These are phyloP conservation scores for Globisporangium echinulatum DNA, from an alignment of 352 stramenopile genomes.

Conservation along the genomic window DNA sequence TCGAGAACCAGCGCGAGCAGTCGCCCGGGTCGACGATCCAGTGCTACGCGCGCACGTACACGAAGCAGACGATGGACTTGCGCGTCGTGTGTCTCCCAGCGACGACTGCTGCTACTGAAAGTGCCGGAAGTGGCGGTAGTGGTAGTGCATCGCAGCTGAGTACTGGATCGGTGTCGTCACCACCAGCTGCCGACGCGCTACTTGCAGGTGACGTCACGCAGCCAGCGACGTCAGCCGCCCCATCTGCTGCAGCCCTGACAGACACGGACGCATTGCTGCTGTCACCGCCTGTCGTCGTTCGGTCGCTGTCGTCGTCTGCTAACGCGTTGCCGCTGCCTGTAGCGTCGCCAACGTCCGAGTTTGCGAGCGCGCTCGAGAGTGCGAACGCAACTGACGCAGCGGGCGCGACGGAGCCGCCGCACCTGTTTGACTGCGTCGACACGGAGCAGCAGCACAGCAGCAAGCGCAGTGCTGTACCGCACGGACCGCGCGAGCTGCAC, in stretches of 20 bases:
- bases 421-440: slow-evolving; percentile 8
- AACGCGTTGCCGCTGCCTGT: slow-evolving; percentile 2
- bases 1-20: slow-evolving; percentile 25
- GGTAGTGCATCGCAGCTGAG: background rate
- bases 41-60: slow-evolving; percentile 53
- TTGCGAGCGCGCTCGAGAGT: slow-evolving; percentile 8
- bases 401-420: background rate
- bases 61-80: slow-evolving; percentile 59
- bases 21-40: slow-evolving; percentile 19
- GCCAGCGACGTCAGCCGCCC: no score
- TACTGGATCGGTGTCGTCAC: background rate
- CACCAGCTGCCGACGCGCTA: background rate
- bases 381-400: background rate
- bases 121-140: background rate
- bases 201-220: no score
- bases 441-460: slow-evolving; percentile 26
- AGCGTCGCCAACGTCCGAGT: slow-evolving; percentile 4
- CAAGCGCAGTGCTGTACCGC: slow-evolving; percentile 29
- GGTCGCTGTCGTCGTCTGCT: slow-evolving; percentile 14
- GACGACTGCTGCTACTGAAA: background rate
- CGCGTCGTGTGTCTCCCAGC: slow-evolving; percentile 23
- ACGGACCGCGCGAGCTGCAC: slow-evolving; percentile 58
- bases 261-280: slow-evolving; percentile 4
- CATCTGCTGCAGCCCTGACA: background rate
- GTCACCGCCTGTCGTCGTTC: background rate